Evolutionary conservation across 495 filamentous ascomycete species (phyloP), one percentile per base, ranked within the genome.

Genomic region (Xylaria intraflava): DNA sequence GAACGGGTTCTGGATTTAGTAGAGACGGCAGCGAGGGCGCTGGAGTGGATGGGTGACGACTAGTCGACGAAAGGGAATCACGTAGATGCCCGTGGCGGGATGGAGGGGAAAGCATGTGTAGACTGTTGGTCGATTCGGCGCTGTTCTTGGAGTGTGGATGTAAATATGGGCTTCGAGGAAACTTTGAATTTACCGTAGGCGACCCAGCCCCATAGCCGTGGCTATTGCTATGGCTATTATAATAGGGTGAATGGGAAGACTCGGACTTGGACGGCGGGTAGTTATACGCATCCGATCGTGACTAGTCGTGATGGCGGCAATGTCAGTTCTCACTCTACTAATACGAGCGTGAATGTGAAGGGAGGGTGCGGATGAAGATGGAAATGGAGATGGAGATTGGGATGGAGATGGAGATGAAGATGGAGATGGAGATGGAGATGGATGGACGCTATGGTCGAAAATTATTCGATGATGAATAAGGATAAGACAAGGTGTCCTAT

Each of bases 201-300:
- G 83, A 72, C 64, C 79, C 73, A 61, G 83, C 83, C 51, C 72
- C 72, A 19, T 66, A 66, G 39, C 79, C 82, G 72, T 82, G 83
- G n/a, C 30, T 46, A 12, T 7, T 46, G 26, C n/a, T 53, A 7
- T 39, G 43, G 24, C 17, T 19, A 68, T 78, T 82, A 55, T 79
- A 78, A 60, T 78, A 53, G 16, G 58, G 51, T 35, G 62, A 59
- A 60, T 78, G 57, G 26, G 58, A 59, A 43, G 62, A 61, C 53
- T 64, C 64, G 31, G 56, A 45, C 52, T 66, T 66, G 6, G 69
- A 51, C 49, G 68, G 70, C 26, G 73, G 63, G 58, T 77, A 75
- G 58, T 65, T 64, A 70, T 78, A 79, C 0, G 72, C 65, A 57
- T 79, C 77, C 82, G 79, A 66, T 63, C 68, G 40, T 71, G 74